A percentile compares a stretch with the other conserved stretches of the same genome.
These are phyloP conservation scores for Solanum lignicaule DNA, from an alignment of 257 asterid genomes.

Conservation along the genomic window DNA sequence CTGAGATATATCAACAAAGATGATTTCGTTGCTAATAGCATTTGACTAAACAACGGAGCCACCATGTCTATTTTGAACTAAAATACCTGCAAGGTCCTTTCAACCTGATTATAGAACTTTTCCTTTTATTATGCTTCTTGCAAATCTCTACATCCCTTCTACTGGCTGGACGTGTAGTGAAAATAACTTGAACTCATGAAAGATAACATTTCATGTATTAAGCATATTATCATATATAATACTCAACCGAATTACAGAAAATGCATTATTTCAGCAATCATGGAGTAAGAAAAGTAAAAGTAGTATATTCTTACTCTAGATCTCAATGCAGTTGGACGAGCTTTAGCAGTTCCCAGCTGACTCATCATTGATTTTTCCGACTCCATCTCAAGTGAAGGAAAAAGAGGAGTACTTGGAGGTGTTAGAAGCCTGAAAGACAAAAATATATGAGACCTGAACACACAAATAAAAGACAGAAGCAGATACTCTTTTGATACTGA, in stretches of 20 bases:
- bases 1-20: neutral
- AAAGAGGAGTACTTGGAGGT: conserved; percentile 99
- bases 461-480: neutral
- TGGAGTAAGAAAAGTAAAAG: neutral
- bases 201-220: neutral
- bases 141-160: neutral
- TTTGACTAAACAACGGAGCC: neutral
- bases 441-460: neutral
- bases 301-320: conserved; percentile 65
- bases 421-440: conserved; percentile 75
- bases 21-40: neutral
- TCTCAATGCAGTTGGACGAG: conserved; percentile 75
- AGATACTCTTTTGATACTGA: neutral
- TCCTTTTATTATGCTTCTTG: neutral
- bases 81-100: neutral
- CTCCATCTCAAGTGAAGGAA: conserved; percentile 93
- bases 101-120: neutral
- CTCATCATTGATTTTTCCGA: conserved; percentile 66
- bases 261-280: neutral
- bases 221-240: neutral
- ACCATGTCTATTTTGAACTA: neutral
- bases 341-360: conserved; percentile 70
- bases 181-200: neutral
- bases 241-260: neutral
- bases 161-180: neutral